A percentile compares a stretch with the other conserved stretches of the same genome.
Conservation (phyloP, 2,329 filamentous ascomycete genomes). For the Colletotrichum horii region DNA sequence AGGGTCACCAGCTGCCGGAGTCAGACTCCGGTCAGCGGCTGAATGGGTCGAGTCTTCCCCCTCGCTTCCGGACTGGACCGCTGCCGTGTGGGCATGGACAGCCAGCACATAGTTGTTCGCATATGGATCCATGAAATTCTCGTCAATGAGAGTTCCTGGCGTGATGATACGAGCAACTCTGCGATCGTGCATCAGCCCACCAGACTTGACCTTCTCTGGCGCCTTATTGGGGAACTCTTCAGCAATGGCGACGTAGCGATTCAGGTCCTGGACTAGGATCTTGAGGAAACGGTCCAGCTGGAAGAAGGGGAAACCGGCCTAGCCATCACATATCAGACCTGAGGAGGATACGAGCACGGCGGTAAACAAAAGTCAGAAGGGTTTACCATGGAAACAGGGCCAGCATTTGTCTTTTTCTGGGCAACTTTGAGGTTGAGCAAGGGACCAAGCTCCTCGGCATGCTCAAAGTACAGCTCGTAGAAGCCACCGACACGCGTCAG, state of each 20-base stretch:
- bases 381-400: slow-evolving; percentile 82
- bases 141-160: slow-evolving; percentile 93
- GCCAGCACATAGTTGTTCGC: slow-evolving; percentile 92
- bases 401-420: slow-evolving; percentile 75
- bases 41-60: neutral
- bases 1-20: neutral
- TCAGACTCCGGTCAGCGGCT: slow-evolving; percentile 7
- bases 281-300: slow-evolving; percentile 94
- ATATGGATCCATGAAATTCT: slow-evolving; percentile 95
- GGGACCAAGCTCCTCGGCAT: slow-evolving; percentile 87
- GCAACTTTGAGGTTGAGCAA: slow-evolving; percentile 88
- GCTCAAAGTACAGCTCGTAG: slow-evolving; percentile 97
- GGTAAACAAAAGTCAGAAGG: slow-evolving; percentile 1
- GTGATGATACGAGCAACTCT: slow-evolving; percentile 88
- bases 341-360: slow-evolving; percentile 18
- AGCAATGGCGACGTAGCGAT: slow-evolving; percentile 89
- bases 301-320: slow-evolving; percentile 92
- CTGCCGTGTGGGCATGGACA: slow-evolving; percentile 69
- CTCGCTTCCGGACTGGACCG: slow-evolving; percentile 3
- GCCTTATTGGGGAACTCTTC: slow-evolving; percentile 86
- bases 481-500: slow-evolving; percentile 93
- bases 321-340: slow-evolving; percentile 27
- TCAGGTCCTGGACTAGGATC: slow-evolving; percentile 87
- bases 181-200: slow-evolving; percentile 83
- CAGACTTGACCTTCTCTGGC: slow-evolving; percentile 72